Base-by-base conservation (phyloP, 805 yeast genomes). In the Debaryomyces prosopidis region DNA sequence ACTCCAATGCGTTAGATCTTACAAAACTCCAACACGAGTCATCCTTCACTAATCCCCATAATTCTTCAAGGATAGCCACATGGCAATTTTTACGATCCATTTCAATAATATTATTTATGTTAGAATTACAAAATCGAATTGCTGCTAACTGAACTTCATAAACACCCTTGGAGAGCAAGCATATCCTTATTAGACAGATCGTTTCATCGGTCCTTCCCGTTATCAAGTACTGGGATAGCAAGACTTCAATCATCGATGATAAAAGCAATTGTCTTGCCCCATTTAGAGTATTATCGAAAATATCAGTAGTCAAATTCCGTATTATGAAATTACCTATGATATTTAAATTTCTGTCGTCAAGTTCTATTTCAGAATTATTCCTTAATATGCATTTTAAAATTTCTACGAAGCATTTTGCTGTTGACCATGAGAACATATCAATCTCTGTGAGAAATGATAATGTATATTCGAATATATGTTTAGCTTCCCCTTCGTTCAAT, bases 201-300 rank as follows among this genome's bases (percentile, higher is more conserved):
- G 68, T 42, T 14, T 55, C 46, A 9, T 53, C 61, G 14, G 41
- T 16, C 10, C 56, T 42, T 19, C 52, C 50, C 19, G 40, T 32
- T 9, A 31, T 27, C 2, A 37, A 12, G 40, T 63, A 52, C 9
- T 46, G 43, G 10, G 52, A 34, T 3, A 74, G 49, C 10, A 80
- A 50, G 3, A 76, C 40, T 2, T 46, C 39, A 7, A 61, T 50
- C 8, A 71, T 48, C 2, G 57, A 55, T 12, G 71, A 63, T 19
- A 79, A 42, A 14, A 79, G 69, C 15, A 81, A 55, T 48, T 80
- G 82, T 43, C 71, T 73, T 8, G 78, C 65, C 2, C 87, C 87
- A 57, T 79, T 73, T 14, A 75, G 53, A 17, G 57, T 52, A 5
- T 35, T n/a, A 20, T 14, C 34, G 2, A 26, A 16, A 2, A 27